These are phyloP conservation scores for Ophiostoma sp. DNA, from an alignment of 2,329 filamentous ascomycete species.

Conservation along the genomic window DNA sequence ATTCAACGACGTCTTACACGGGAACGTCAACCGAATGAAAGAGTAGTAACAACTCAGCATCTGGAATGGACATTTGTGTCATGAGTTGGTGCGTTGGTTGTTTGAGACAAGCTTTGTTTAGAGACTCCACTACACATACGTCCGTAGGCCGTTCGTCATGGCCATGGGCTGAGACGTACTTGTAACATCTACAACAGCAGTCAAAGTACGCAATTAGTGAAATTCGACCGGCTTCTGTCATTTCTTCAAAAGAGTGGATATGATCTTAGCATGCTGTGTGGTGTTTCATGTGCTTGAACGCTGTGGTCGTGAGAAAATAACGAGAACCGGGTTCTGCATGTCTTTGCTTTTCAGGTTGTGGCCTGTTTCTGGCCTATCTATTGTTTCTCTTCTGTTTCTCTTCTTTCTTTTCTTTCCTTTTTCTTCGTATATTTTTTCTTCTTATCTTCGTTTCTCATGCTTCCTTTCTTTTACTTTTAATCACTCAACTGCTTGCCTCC, in stretches of 20 bases:
- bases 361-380: neutral
- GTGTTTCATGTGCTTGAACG: neutral
- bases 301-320: neutral
- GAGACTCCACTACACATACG: neutral
- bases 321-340: neutral
- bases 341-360: neutral
- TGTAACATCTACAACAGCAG: neutral
- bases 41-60: neutral
- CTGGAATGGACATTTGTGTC: neutral
- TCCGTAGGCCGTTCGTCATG: neutral
- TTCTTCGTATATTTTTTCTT: neutral
- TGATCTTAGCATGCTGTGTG: neutral
- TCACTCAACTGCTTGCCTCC: too few species aligned
- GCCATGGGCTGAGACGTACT: neutral
- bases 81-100: neutral
- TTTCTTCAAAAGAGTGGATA: too few species aligned
- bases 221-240: neutral
- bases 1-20: conserved; percentile 4
- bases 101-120: neutral
- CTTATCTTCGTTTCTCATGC: neutral
- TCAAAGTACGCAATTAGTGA: neutral
- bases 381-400: neutral
- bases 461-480: neutral
- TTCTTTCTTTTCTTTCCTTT: neutral
- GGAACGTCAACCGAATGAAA: neutral